A percentile compares a stretch with the other conserved stretches of the same genome.
These are phyloP conservation scores for Intubia oerlemansii DNA, from an alignment of 2,329 filamentous ascomycete genomes.

Conservation along the genomic window DNA sequence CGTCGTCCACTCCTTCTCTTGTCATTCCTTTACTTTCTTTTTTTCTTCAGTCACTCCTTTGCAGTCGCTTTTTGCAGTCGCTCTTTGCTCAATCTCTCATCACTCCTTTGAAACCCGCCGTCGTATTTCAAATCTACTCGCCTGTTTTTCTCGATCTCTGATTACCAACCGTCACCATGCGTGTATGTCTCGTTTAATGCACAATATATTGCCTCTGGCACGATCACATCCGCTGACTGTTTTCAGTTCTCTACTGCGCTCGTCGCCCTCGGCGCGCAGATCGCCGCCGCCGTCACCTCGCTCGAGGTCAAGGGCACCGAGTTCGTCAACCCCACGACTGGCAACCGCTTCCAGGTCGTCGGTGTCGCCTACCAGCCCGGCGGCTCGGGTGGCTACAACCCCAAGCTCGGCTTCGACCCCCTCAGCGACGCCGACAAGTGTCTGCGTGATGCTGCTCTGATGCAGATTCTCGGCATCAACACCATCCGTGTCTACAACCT, in stretches of 20 bases:
- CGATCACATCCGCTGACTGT: no score
- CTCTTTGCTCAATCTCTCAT: not conserved
- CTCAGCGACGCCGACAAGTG: conserved; percentile 36
- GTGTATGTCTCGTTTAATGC: conserved; percentile 4
- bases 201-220: no score
- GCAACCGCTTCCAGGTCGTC: conserved; percentile 41
- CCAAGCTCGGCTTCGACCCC: conserved; percentile 30
- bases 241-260: conserved; percentile 22
- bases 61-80: not conserved
- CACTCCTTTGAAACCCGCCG: not conserved
- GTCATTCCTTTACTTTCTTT: no score
- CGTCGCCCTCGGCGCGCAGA: conserved; percentile 28
- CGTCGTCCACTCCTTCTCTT: no score
- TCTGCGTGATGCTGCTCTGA: conserved; percentile 41
- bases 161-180: conserved; percentile 3
- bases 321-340: conserved; percentile 36
- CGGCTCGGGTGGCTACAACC: conserved; percentile 40
- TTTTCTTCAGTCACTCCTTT: no score
- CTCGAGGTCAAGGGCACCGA: conserved; percentile 34
- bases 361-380: conserved; percentile 51
- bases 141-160: no score
- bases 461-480: conserved; percentile 44
- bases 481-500: conserved; percentile 51
- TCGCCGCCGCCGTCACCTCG: conserved; percentile 32
- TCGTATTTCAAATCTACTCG: no score